Evolutionary conservation across 2,329 filamentous ascomycete genomes (phyloP).

Genomic region (Ampelomyces quisqualis): DNA sequence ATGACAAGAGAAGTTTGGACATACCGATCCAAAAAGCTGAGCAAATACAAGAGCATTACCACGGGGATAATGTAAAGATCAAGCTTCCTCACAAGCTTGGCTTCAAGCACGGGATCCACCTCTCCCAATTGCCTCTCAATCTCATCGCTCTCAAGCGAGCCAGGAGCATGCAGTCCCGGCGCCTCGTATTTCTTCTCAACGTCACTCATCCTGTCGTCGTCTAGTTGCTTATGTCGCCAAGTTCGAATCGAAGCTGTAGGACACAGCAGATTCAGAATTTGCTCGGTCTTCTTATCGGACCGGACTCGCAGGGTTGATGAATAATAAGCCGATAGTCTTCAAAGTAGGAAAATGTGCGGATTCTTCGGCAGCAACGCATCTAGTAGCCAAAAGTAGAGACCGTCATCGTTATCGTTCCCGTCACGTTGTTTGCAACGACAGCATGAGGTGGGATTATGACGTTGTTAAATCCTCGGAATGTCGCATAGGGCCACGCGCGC

Average conservation of each 20-base stretch:
- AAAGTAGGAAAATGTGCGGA: background rate
- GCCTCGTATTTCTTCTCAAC: slow-evolving; percentile 26
- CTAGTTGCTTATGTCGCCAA: too few relatives aligned
- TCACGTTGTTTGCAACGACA: slow-evolving; percentile 1
- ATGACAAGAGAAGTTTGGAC: slow-evolving; percentile 31
- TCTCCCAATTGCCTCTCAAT: slow-evolving; percentile 31
- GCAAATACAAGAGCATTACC: slow-evolving; percentile 69
- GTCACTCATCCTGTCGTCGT: slow-evolving; percentile 29
- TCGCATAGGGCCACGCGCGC: too few relatives aligned
- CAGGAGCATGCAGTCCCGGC: slow-evolving; percentile 11
- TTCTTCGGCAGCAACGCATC: slow-evolving; percentile 5
- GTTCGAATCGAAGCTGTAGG: too few relatives aligned
- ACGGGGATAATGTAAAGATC: slow-evolving; percentile 66
- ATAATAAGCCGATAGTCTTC: too few relatives aligned
- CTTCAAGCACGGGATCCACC: slow-evolving; percentile 49
- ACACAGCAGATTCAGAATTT: too few relatives aligned
- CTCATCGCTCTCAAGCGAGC: slow-evolving; percentile 23
- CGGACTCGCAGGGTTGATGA: too few relatives aligned
- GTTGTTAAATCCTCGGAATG: slow-evolving; percentile 26
- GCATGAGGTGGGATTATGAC: slow-evolving; percentile 12
- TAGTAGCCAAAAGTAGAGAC: slow-evolving; percentile 19
- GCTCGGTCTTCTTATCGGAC: too few relatives aligned
- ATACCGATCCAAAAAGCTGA: slow-evolving; percentile 72
- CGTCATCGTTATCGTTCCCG: slow-evolving; percentile 24
- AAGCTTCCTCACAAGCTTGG: slow-evolving; percentile 63